Evolutionary conservation across 2,329 filamentous ascomycete species (phyloP), one percentile per base, ranked within the genome.

Genomic region (Daldinia sp.): DNA sequence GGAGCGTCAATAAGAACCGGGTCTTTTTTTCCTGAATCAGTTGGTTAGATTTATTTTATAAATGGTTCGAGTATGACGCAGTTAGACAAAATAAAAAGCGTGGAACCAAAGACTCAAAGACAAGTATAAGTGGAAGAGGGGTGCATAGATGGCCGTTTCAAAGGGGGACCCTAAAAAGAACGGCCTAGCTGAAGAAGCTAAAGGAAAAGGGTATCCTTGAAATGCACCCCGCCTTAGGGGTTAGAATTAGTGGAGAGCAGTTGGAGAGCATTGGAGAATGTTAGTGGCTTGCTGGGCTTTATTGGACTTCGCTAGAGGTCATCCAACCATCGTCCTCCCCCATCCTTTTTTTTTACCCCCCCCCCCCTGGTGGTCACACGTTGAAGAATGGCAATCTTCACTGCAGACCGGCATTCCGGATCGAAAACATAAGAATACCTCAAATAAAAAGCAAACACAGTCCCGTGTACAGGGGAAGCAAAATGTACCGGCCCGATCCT

Each of bases 21-120:
- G 50, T 75, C 71, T 60, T 70, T 68, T 61, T 66, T 68, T 56
- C 65, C 71, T 73, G 63, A 37, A 60, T 69, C 59, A 58, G 64
- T 71, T 66, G 58, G 32, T n/a, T 37, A 68, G 49, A 54, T 67
- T 61, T 63, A 61, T 71, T 69, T n/a, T 27, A 72, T 70, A 45
- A 64, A 21, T 49, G 49, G 57, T 51, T 29, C 50, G 15, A 41
- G 50, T 43, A 72, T 71, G 70, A 74, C 68, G 71, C 67, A 59
- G 55, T 58, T 29, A 57, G 50, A 61, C 58, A 30, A 10, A 49
- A 58, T n/a, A n/a, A 32, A 19, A 50, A 11, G 39, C 21, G 34
- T 29, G 30, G 23, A 30, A 53, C n/a, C 35, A 19, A 43, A 53
- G n/a, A 43, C 52, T 56, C 19, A 23, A 61, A 43, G 56, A 59